phyloP scores from a whole-genome alignment of 2,329 filamentous ascomycete species.

The Ustilaginoidea virens region DNA sequence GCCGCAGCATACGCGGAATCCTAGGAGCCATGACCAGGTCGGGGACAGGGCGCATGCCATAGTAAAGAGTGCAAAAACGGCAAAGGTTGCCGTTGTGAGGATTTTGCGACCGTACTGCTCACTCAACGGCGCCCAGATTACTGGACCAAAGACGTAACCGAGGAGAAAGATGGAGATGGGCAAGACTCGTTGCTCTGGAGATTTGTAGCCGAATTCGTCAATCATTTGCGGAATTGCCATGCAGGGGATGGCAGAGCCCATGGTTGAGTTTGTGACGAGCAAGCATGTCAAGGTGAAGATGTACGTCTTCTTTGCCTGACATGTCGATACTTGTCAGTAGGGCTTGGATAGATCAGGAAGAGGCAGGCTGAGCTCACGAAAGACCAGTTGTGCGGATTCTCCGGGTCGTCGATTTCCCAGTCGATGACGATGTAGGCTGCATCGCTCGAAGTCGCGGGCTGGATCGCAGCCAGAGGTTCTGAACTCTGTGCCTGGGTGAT shows the following conservation, averaged over 20 bases:
- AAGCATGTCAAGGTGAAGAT: slow-evolving; percentile 40
- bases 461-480: slow-evolving; percentile 17
- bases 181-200: slow-evolving; percentile 29
- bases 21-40: slow-evolving; percentile 33
- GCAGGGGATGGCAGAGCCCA: slow-evolving; percentile 48
- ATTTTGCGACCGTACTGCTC: slow-evolving; percentile 46
- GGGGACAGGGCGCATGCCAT: slow-evolving; percentile 40
- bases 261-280: slow-evolving; percentile 51
- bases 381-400: slow-evolving; percentile 39
- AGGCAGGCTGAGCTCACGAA: slow-evolving; percentile 11
- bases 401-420: slow-evolving; percentile 31
- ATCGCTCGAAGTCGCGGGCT: slow-evolving; percentile 16
- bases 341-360: neutral
- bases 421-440: slow-evolving; percentile 21
- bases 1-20: slow-evolving; percentile 39
- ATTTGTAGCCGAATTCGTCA: slow-evolving; percentile 38
- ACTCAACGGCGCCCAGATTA: slow-evolving; percentile 49
- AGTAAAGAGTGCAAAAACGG: slow-evolving; percentile 32
- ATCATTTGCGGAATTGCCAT: slow-evolving; percentile 45
- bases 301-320: slow-evolving; percentile 34
- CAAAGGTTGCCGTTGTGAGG: slow-evolving; percentile 28
- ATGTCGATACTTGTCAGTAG: slow-evolving; percentile 14
- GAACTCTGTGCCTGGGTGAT: slow-evolving; percentile 22
- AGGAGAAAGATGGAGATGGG: slow-evolving; percentile 49
- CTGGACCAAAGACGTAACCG: slow-evolving; percentile 44